Evolutionary conservation across 805 yeast species (phyloP).

Genomic region (Tetrapisispora pingtungensis): DNA sequence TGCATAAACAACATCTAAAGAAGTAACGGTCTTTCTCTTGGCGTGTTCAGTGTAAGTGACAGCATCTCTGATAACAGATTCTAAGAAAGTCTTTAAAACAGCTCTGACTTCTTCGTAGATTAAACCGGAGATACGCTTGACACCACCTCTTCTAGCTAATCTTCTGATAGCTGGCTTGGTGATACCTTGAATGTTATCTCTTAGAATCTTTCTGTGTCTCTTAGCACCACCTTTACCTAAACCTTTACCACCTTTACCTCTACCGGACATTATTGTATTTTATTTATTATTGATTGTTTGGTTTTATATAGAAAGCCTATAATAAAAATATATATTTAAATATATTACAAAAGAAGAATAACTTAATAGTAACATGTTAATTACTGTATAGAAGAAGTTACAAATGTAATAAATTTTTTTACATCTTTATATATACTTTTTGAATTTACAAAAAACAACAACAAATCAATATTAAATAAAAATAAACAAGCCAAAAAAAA

Average conservation of each 20-base stretch:
- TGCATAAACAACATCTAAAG: slow-evolving; percentile 96
- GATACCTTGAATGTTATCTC: slow-evolving; percentile 99
- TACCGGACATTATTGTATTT: slow-evolving; percentile 66
- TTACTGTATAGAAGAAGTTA: too few species aligned
- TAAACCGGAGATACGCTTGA: slow-evolving; percentile 96
- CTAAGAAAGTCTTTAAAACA: slow-evolving; percentile 89
- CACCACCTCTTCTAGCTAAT: slow-evolving; percentile 99
- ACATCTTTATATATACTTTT: too few species aligned
- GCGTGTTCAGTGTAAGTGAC: slow-evolving; percentile 99
- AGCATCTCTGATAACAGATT: slow-evolving; percentile 95
- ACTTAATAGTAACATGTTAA: too few species aligned
- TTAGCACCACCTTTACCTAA: slow-evolving; percentile 99
- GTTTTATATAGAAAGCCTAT: background rate
- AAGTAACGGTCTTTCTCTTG: slow-evolving; percentile 98
- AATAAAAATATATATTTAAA: too few species aligned
- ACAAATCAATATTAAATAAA: too few species aligned
- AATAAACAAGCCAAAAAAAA: too few species aligned
- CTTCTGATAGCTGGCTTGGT: slow-evolving; percentile 99
- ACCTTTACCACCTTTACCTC: slow-evolving; percentile 99
- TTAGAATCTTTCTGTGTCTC: slow-evolving; percentile 98
- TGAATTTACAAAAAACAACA: too few species aligned
- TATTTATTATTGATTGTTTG: slow-evolving; percentile 1
- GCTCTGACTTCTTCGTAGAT: slow-evolving; percentile 98
- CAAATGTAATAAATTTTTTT: too few species aligned
- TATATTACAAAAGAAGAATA: too few species aligned